phyloP scores from a whole-genome alignment of 1,284 basidiomycete genomes.

The Ustilago sp. region DNA sequence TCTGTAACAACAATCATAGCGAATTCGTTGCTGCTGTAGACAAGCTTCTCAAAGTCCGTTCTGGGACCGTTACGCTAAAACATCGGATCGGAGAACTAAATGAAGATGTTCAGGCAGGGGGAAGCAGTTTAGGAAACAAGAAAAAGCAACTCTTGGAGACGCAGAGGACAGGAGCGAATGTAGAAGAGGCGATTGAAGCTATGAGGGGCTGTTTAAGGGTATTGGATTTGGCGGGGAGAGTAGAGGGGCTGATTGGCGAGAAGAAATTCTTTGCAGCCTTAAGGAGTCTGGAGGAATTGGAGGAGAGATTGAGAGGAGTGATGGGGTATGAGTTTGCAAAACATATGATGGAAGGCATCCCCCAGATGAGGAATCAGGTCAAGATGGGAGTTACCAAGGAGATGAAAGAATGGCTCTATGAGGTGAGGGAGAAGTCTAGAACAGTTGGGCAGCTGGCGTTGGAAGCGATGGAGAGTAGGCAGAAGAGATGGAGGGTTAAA shows the following conservation, averaged over 20 bases:
- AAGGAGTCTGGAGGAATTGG: slow-evolving; percentile 73
- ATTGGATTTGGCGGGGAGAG: slow-evolving; percentile 92
- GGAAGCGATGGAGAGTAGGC: slow-evolving; percentile 87
- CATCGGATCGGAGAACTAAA: slow-evolving; percentile 74
- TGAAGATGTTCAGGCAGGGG: slow-evolving; percentile 72
- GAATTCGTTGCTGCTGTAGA: slow-evolving; percentile 97
- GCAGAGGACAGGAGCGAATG: slow-evolving; percentile 88
- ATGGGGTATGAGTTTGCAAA: slow-evolving; percentile 93
- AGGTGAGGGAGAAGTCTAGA: slow-evolving; percentile 88
- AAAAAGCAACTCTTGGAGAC: slow-evolving; percentile 76
- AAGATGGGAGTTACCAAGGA: slow-evolving; percentile 93
- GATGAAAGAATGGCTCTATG: slow-evolving; percentile 96
- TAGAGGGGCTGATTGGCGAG: slow-evolving; percentile 89
- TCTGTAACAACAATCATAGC: slow-evolving; percentile 95
- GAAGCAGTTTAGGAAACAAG: slow-evolving; percentile 57
- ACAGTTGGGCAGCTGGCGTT: slow-evolving; percentile 88
- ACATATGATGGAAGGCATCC: slow-evolving; percentile 88
- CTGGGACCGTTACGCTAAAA: slow-evolving; percentile 73
- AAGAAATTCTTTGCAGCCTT: slow-evolving; percentile 95
- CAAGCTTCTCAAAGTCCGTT: slow-evolving; percentile 92
- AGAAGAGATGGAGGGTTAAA: slow-evolving; percentile 80
- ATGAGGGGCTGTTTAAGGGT: slow-evolving; percentile 91
- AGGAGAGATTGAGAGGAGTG: slow-evolving; percentile 82
- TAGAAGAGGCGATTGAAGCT: slow-evolving; percentile 95
- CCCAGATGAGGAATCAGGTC: slow-evolving; percentile 87